These are phyloP conservation scores for Evernia prunastri DNA, from an alignment of 495 filamentous ascomycete species.

Conservation along the genomic window DNA sequence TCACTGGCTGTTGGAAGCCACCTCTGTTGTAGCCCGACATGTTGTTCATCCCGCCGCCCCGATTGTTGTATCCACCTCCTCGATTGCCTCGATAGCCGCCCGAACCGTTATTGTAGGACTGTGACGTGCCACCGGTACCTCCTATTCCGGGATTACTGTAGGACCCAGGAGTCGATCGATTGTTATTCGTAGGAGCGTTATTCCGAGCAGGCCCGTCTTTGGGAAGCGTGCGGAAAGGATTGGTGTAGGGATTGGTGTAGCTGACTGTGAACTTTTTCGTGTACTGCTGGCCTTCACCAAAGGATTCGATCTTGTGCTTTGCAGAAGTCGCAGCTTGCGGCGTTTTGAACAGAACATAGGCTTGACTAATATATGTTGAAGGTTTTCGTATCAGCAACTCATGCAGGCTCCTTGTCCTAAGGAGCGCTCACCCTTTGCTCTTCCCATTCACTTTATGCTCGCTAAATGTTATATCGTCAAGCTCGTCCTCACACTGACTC, in stretches of 20 bases:
- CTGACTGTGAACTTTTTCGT: slow-evolving; percentile 64
- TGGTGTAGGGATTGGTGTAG: slow-evolving; percentile 69
- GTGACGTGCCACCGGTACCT: slow-evolving; percentile 17
- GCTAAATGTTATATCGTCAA: slow-evolving; percentile 90
- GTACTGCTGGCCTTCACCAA: slow-evolving; percentile 46
- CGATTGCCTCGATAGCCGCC: slow-evolving; percentile 46
- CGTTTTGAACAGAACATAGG: slow-evolving; percentile 77
- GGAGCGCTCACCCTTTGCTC: slow-evolving; percentile 74
- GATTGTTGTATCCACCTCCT: slow-evolving; percentile 44
- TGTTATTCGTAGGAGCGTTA: slow-evolving; percentile 47
- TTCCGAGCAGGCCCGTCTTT: slow-evolving; percentile 80
- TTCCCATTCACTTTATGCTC: slow-evolving; percentile 99
- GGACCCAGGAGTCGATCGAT: slow-evolving; percentile 28
- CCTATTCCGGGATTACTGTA: slow-evolving; percentile 31
- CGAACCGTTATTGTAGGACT: slow-evolving; percentile 35
- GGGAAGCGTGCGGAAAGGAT: slow-evolving; percentile 86
- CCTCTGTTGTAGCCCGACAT: slow-evolving; percentile 50
- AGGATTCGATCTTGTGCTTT: slow-evolving; percentile 72
- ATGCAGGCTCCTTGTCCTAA: not conserved
- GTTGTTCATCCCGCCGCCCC: slow-evolving; percentile 37
- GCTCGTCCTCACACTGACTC: slow-evolving; percentile 68
- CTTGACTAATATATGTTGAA: slow-evolving; percentile 56
- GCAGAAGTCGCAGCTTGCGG: slow-evolving; percentile 79
- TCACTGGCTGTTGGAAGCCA: slow-evolving; percentile 40
- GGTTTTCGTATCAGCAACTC: slow-evolving; percentile 11